Base-by-base conservation (phyloP, 768 basidiomycete species). In the Pholiota molesta region DNA sequence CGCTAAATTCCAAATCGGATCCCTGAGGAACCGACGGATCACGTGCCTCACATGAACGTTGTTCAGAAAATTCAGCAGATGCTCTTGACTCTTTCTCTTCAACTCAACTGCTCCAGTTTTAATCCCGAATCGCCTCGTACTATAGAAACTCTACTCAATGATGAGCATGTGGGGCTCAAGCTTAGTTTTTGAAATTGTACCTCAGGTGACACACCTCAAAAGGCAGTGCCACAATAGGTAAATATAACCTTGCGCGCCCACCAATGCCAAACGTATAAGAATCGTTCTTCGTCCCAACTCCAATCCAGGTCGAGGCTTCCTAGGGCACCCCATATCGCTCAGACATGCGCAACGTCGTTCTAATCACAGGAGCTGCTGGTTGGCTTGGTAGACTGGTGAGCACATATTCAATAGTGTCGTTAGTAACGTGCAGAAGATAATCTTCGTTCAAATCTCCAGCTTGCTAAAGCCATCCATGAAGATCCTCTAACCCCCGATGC, bases 301-400 rank as follows among this genome's bases (percentile, higher is more conserved):
- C 6, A 11, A 13, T 5, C 10, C 35, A 14, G 2, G 14, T 37
- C n/a, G n/a, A n/a, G n/a, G 9, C 42, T 44, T 44, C 8, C 42
- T 6, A 19, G 42, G 42, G 16, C n/a, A 8, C 5, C 16, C 42
- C 29, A 9, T 5, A 17, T 3, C 14, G 3, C 35, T 28, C 49
- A 8, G 35, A 42, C 16, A 75, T 73, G 70, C 55, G 68, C 45
- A 78, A 73, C 62, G 71, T 75, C 40, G 69, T 82, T 14, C 75
- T 81, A n/a, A 74, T 82, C 35, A 81, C 80, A 51, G 81, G 80
- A 31, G 79, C 79, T 35, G 75, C 71, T 19, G 81, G 80, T 13
- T 82, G 71, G 65, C 70, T 80, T 19, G 79, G 78, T 8, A 62
- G 72, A 31, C 69, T 77, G 10, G 80, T 80, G 62, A 56, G 78